These are phyloP conservation scores for Populus tomentosa DNA, from an alignment of 441 rosid genomes.

Conservation along the genomic window DNA sequence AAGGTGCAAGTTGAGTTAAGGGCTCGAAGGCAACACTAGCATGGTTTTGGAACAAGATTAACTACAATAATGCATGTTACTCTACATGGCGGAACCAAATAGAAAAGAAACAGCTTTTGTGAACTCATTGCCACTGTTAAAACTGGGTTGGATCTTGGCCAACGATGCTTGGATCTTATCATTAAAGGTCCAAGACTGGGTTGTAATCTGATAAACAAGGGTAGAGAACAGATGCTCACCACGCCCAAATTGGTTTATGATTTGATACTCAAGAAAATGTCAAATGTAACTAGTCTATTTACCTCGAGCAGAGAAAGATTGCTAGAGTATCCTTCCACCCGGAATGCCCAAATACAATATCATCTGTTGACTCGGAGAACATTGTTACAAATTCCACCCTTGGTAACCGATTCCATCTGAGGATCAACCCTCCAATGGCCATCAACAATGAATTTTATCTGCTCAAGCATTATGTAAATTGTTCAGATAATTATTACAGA, in stretches of 20 bases:
- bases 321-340: conserved; percentile 6
- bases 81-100: too few relatives aligned
- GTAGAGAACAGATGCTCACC: neutral
- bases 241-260: neutral
- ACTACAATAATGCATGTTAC: too few relatives aligned
- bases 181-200: neutral
- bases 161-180: neutral
- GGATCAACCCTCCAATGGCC: conserved; percentile 76
- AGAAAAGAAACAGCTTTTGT: too few relatives aligned
- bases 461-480: conserved; percentile 13
- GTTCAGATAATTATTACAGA: neutral
- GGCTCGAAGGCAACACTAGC: too few relatives aligned
- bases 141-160: neutral
- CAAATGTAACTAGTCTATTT: conserved; percentile 9
- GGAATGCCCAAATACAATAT: neutral
- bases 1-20: too few relatives aligned
- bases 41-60: too few relatives aligned
- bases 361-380: conserved; percentile 54
- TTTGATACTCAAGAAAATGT: neutral
- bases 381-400: conserved; percentile 62
- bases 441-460: conserved; percentile 81
- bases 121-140: neutral
- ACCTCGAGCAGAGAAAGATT: conserved; percentile 16
- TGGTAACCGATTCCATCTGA: conserved; percentile 45
- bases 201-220: neutral